Percentiles rank a stretch among this genome's conserved stretches.
phyloP scores from a whole-genome alignment of 1,284 basidiomycete species.

The Golubevia pallescens region DNA sequence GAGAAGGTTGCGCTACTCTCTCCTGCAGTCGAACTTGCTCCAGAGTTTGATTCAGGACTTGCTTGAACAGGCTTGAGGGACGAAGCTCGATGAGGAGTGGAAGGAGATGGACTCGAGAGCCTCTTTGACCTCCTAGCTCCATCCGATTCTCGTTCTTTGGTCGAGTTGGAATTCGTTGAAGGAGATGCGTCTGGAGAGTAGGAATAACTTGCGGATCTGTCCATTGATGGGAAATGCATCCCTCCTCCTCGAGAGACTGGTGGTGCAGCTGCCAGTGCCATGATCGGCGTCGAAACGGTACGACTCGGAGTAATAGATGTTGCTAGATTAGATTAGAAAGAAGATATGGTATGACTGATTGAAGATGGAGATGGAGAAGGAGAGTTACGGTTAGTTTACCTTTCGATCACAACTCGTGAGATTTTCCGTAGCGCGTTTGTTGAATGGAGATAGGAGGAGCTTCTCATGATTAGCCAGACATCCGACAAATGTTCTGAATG shows the following conservation, averaged over 20 bases:
- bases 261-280: neutral
- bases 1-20: neutral
- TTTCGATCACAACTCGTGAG: too few relatives aligned
- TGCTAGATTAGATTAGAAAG: too few relatives aligned
- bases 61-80: neutral
- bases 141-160: neutral
- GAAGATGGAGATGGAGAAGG: too few relatives aligned
- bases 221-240: neutral
- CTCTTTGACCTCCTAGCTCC: neutral
- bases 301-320: too few relatives aligned
- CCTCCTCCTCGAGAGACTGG: neutral
- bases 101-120: neutral
- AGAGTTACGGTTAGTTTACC: too few relatives aligned
- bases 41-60: neutral
- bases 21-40: neutral
- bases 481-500: too few relatives aligned
- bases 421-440: too few relatives aligned
- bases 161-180: neutral
- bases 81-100: constrained; percentile 2
- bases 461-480: too few relatives aligned
- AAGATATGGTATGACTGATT: too few relatives aligned
- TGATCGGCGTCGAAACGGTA: neutral
- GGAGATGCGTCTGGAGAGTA: neutral
- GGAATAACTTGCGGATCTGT: neutral
- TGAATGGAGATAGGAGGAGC: too few relatives aligned